Evolutionary conservation across 179 eudicot species (phyloP), one percentile per base, ranked within the genome.

Genomic region (Beta corolliflora): DNA sequence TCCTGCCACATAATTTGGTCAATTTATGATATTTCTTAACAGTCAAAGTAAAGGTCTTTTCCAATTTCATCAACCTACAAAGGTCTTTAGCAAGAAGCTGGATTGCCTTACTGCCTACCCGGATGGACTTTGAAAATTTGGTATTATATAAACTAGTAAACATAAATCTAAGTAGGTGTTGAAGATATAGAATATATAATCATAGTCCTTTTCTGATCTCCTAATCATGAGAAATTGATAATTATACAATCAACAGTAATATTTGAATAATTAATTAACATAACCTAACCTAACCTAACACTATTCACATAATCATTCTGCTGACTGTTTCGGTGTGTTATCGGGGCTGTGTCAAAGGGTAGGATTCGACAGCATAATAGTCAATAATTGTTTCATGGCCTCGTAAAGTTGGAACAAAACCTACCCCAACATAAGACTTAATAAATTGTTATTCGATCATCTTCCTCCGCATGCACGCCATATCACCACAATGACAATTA

Each of bases 371-470:
- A 66, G 78, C 80, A 76, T 56, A 29, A 44, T 66, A 79, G 85
- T 83, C 82, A 83, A 83, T 73, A 65, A 79, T 79, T 73, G 73
- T 76, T 83, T 67, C 5, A 79, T 83, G 85, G 85, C 82, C 85
- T 83, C 85, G 67, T 73, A 83, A 83, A 83, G 85, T 79, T 79
- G 85, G 79, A 83, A 73, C 85, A 83, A 74, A 58, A 79, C 85
- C 85, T 83, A 83, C 77, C 82, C 74, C 68, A 15, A 15, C 53
- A 48, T 79, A 23, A 68, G 65, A 9, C 31, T 52, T 52, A 54
- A 45, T 64, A 61, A 77, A 69, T 58, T 23, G 71, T 71, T 67
- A 45, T 52, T 55, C 54, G 7, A 75, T 16, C 76, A 68, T 75
- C 56, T 53, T 56, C 80, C 31, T 58, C 75, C 76, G 70, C 84